phyloP scores from a whole-genome alignment of 2,329 filamentous ascomycete genomes.

The Fonsecaea pugnacius region DNA sequence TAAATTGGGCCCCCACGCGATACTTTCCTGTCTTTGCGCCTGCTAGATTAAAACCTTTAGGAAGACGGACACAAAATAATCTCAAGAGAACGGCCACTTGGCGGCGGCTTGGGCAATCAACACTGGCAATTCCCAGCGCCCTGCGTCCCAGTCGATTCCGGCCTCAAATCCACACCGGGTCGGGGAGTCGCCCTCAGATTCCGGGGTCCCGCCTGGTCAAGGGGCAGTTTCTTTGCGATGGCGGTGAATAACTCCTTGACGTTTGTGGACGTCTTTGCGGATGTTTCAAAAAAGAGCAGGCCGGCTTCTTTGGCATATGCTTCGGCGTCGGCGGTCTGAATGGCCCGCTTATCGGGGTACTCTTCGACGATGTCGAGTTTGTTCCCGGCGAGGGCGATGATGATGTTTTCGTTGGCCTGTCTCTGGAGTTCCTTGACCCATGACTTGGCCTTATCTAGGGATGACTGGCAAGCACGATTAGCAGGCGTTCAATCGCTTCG shows the following conservation, averaged over 20 bases:
- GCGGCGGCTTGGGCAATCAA: slow-evolving; percentile 46
- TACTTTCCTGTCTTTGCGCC: slow-evolving; percentile 23
- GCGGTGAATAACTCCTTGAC: slow-evolving; percentile 94
- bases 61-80: slow-evolving; percentile 17
- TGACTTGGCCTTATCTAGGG: slow-evolving; percentile 96
- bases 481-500: slow-evolving; percentile 2
- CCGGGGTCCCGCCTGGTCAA: slow-evolving; percentile 93
- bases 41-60: slow-evolving; percentile 22
- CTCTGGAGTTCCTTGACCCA: slow-evolving; percentile 99
- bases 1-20: background rate
- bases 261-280: slow-evolving; percentile 95
- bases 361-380: slow-evolving; percentile 95
- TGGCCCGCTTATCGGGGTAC: slow-evolving; percentile 93
- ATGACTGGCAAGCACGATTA: slow-evolving; percentile 65
- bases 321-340: slow-evolving; percentile 85
- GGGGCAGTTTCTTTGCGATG: slow-evolving; percentile 95
- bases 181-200: slow-evolving; percentile 71
- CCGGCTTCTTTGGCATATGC: slow-evolving; percentile 93
- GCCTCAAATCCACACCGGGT: slow-evolving; percentile 69
- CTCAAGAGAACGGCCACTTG: background rate
- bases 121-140: slow-evolving; percentile 67
- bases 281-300: slow-evolving; percentile 97
- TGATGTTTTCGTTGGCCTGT: slow-evolving; percentile 99
- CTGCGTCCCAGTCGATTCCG: slow-evolving; percentile 64
- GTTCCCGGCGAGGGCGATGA: slow-evolving; percentile 97